These are phyloP conservation scores for Cryptosporidium sp. DNA, from an alignment of 169 alveolate genomes.

Conservation along the genomic window DNA sequence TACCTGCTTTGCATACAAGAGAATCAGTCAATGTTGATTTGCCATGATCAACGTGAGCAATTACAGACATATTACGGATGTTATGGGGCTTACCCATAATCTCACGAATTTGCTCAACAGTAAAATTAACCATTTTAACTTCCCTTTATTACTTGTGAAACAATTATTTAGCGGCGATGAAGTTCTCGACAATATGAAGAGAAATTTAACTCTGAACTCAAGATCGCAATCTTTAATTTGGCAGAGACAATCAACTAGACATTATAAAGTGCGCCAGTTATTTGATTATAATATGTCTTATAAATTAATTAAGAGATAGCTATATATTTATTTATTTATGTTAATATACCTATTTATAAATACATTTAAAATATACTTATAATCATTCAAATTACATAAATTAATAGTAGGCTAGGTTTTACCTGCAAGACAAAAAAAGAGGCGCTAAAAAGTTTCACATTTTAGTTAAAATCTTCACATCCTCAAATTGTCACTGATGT, in stretches of 20 bases:
- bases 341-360: not conserved
- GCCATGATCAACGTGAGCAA: constrained; percentile 99
- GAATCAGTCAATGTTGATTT: constrained; percentile 99
- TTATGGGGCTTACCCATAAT: constrained; percentile 98
- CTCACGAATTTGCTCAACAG: constrained; percentile 98
- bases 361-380: not conserved
- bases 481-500: no score
- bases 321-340: not conserved
- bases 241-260: constrained; percentile 11
- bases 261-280: not conserved
- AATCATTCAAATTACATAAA: no score
- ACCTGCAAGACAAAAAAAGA: not conserved
- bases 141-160: constrained; percentile 1
- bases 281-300: not conserved
- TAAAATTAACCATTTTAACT: constrained; percentile 95
- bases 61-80: constrained; percentile 99
- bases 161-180: not conserved
- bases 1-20: constrained; percentile 98
- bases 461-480: not conserved
- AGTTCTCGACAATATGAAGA: not conserved
- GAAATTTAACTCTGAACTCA: constrained; percentile 10
- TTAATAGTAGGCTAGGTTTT: no score
- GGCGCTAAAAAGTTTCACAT: not conserved
- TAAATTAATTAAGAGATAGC: not conserved
- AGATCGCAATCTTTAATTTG: not conserved